phyloP scores from a whole-genome alignment of 2,329 filamentous ascomycete genomes.

The Aspergillus luchuensis region DNA sequence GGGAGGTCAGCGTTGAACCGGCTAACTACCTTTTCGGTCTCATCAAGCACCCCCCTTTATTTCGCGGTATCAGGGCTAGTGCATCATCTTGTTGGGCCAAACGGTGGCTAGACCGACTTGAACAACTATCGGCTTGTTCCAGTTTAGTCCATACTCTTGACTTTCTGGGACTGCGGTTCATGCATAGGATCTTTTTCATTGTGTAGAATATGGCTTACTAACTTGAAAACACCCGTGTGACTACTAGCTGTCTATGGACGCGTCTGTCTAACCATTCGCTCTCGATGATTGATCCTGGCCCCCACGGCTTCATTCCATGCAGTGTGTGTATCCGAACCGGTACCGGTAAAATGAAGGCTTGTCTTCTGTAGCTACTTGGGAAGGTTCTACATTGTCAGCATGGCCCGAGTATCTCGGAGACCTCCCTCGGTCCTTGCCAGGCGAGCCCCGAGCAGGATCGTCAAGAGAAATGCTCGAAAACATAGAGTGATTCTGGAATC shows the following conservation, averaged over 20 bases:
- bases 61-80: background rate
- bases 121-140: background rate
- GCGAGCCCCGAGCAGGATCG: constrained; percentile 36
- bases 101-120: background rate
- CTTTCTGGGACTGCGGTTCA: background rate
- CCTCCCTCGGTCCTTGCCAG: constrained; percentile 36
- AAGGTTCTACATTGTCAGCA: constrained; percentile 28
- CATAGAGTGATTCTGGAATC: constrained; percentile 63
- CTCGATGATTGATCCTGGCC: background rate
- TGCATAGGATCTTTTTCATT: background rate
- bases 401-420: constrained; percentile 42
- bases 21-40: background rate
- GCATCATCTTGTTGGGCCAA: background rate
- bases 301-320: constrained; percentile 9
- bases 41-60: background rate
- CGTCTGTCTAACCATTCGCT: background rate
- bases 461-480: constrained; percentile 41
- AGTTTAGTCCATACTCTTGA: background rate
- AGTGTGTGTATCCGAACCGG: constrained; percentile 16
- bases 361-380: constrained; percentile 21
- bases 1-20: background rate
- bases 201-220: constrained; percentile 6
- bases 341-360: constrained; percentile 24
- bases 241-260: background rate
- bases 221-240: background rate